Evolutionary conservation across 2,329 filamentous ascomycete genomes (phyloP).

Genomic region (Pyricularia pennisetigena): DNA sequence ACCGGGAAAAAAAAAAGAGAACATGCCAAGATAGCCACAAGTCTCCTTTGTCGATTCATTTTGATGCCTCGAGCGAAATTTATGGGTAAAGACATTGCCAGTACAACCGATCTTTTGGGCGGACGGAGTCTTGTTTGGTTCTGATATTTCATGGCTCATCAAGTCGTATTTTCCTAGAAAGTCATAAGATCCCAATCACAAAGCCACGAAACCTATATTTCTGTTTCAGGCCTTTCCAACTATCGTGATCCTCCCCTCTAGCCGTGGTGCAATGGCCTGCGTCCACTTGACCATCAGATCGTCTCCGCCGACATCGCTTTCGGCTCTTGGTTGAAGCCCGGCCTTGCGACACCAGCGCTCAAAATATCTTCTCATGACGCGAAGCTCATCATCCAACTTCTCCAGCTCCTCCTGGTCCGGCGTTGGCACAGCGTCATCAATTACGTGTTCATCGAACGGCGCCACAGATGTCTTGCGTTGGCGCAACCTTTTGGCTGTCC

Average conservation of each 20-base stretch:
- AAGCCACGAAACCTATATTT: neutral
- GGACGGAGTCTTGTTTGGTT: neutral
- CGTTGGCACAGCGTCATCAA: slow-evolving; percentile 23
- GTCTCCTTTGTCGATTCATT: neutral
- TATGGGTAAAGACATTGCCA: neutral
- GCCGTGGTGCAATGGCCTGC: slow-evolving; percentile 62
- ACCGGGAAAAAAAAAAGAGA: neutral
- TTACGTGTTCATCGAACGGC: slow-evolving; percentile 34
- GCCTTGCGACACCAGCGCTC: slow-evolving; percentile 64
- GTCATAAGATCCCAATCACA: neutral
- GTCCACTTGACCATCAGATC: slow-evolving; percentile 67
- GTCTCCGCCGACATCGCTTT: slow-evolving; percentile 45
- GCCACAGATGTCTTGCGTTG: slow-evolving; percentile 20
- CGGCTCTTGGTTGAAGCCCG: slow-evolving; percentile 44
- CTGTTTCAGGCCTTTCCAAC: slow-evolving; percentile 12
- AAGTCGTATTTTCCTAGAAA: neutral
- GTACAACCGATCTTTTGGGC: neutral
- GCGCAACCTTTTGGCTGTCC: slow-evolving; percentile 25
- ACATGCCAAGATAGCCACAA: neutral
- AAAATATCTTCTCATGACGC: slow-evolving; percentile 59
- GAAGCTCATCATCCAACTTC: slow-evolving; percentile 34
- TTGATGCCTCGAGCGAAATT: neutral
- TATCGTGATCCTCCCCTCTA: slow-evolving; percentile 66
- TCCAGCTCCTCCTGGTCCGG: slow-evolving; percentile 30
- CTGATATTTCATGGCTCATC: neutral